Base-by-base conservation (phyloP, 345 rosid species). In the Tarenaya hassleriana region DNA sequence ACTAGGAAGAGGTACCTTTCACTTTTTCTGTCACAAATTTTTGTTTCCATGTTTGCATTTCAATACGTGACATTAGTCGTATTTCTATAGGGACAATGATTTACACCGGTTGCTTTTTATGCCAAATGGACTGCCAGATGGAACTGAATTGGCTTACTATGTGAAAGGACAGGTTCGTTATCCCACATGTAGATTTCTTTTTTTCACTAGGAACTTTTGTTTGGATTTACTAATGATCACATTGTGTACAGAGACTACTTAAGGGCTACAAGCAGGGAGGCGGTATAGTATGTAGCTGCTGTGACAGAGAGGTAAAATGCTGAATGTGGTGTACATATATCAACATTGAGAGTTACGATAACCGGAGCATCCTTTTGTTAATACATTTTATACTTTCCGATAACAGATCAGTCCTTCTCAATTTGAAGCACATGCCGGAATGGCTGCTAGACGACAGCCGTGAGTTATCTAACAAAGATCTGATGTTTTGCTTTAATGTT, bases 381-480 rank as follows among this genome's bases (percentile, higher is more conserved):
- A 17, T 24, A 20, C 31, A 5, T 10, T 34, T 41, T 49, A 39
- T 55, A 27, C 39, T 16, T 60, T 10, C 14, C 24, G 12, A 50
- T 62, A 59, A 71, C 85, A 94, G 99, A 70, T 94, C 48, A 94
- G 99, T 57, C 99, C 99, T 56, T 94, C 99, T 1, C 99, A 94
- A 60, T 94, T 94, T 66, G 99, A 94, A 75, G 80, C 99, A 16
- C 99, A 94, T 78, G 97, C 97, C 78, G 99, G 99, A 73, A 88
- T 88, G 99, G 86, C 99, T 64, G 94, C 76, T 50, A 88, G 97
- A 69, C 85, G 97, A 60, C 99, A 88, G 77, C 99, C 99, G 99
- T 94, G 60, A 88, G 99, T 78, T 46, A 19, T 58, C 38, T 18
- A 39, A 29, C 10, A 37, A 29, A 47, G 63, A 24, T 53, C 8